Conservation (phyloP, 345 rosid species). For the Anacardium occidentale region DNA sequence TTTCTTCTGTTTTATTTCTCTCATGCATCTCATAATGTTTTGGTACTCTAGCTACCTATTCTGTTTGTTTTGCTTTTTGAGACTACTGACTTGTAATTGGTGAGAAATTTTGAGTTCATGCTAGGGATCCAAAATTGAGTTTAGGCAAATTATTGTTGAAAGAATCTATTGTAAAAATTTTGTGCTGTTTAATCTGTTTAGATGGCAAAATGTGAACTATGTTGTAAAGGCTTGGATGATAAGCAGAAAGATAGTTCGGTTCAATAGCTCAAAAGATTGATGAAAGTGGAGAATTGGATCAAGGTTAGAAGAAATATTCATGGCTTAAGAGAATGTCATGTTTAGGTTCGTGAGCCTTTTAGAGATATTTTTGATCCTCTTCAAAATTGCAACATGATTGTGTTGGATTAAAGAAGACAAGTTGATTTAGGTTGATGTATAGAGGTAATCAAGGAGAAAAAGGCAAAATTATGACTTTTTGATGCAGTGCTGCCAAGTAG, state of each 20-base stretch:
- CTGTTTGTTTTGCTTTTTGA: not conserved
- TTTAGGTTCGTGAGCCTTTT: not conserved
- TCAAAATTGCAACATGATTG: not conserved
- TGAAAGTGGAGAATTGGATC: not conserved
- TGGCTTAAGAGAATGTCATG: not conserved
- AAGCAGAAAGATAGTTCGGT: not conserved
- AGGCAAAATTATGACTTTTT: not conserved
- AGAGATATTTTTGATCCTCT: not conserved
- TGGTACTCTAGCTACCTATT: not conserved
- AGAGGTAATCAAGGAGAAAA: not conserved
- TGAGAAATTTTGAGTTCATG: not conserved
- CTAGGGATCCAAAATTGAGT: not conserved
- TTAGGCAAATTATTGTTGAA: not conserved
- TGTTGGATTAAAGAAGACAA: not conserved
- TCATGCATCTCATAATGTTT: not conserved
- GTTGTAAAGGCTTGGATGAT: not conserved
- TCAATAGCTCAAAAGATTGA: not conserved
- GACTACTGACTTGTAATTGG: not conserved
- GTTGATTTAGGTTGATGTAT: not conserved
- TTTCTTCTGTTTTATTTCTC: constrained; percentile 7
- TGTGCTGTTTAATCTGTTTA: not conserved
- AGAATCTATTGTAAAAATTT: too few species aligned
- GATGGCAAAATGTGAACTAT: not conserved
- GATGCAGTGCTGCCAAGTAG: too few species aligned
- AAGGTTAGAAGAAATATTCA: not conserved